Evolutionary conservation across 306 rosid species (phyloP), one percentile per base, ranked within the genome.

Genomic region (Arachis hypogaea): DNA sequence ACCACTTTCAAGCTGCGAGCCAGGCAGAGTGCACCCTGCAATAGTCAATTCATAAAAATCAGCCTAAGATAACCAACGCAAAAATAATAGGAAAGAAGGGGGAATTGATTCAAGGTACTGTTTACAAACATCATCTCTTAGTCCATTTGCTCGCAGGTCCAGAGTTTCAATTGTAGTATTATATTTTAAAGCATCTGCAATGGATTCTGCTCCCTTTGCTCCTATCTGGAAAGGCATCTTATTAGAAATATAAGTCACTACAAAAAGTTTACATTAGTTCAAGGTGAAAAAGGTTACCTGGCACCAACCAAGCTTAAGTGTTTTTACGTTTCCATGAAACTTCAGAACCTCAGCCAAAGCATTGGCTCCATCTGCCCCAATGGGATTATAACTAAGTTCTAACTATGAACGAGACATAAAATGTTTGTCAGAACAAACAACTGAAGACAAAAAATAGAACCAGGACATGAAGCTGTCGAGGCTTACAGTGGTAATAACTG

Each of bases 1-100:
- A 94, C 98, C 73, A 94, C 95, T 88, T 89, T 94, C 84, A 94
- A 91, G 90, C 98, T 94, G 66, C 98, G 98, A 73, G 98, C 98
- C 69, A 94, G 82, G 80, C 86, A 88, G 50, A 71, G 75, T 43
- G 98, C 98, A 80, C 98, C 98, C 98, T 92, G 88, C 77, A 56
- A 67, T 45, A 83, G 80, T 77, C 73, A 63, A 62, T 63, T 29
- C 47, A 77, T 56, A 73, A 62, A 69, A 72, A 75, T 55, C 60
- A 61, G 50, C 18, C 58, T 61, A 9, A 78, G 69, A 76, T 64
- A 43, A 59, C 16, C 5, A 10, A 66, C 49, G 46, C 75, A 67
- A 61, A 55, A 14, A 40, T 41, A 10, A 9, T 57, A 74, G 52
- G 28, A 52, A 67, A 38, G 3, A 69, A 22, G 7, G 40, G 56